A percentile compares a stretch with the other conserved stretches of the same genome.
phyloP scores from a whole-genome alignment of 805 yeast genomes.

The Metschnikowia baotianmanensis region DNA sequence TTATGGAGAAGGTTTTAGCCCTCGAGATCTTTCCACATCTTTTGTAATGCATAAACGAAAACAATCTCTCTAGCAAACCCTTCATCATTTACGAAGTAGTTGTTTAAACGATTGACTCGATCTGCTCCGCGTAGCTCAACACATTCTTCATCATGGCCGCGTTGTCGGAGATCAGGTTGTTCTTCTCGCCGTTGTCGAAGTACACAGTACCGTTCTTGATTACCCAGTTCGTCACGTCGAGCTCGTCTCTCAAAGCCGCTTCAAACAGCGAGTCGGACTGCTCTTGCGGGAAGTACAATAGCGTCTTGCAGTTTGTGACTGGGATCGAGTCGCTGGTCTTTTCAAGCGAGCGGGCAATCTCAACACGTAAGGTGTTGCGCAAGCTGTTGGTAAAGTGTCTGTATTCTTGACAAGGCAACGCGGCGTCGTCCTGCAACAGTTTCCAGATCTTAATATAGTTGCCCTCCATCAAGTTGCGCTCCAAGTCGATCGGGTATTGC shows the following conservation, averaged over 20 bases:
- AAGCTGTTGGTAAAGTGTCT: constrained; percentile 72
- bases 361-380: constrained; percentile 75
- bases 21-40: too few relatives aligned
- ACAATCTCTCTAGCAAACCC: too few relatives aligned
- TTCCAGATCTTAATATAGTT: constrained; percentile 90
- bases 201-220: constrained; percentile 50
- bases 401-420: constrained; percentile 71
- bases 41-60: too few relatives aligned
- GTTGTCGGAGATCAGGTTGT: constrained; percentile 31
- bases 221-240: constrained; percentile 54
- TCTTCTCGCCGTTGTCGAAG: constrained; percentile 54
- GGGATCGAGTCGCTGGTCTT: constrained; percentile 76
- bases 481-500: constrained; percentile 83
- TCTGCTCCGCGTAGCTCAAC: constrained; percentile 83
- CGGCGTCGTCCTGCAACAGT: constrained; percentile 54
- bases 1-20: too few relatives aligned
- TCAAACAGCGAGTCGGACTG: constrained; percentile 34
- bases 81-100: too few relatives aligned
- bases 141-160: constrained; percentile 62
- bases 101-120: constrained; percentile 78
- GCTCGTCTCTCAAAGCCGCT: constrained; percentile 28
- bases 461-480: constrained; percentile 95
- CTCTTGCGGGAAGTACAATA: constrained; percentile 63
- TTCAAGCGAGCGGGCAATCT: constrained; percentile 82
- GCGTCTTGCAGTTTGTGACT: constrained; percentile 73